A percentile compares a stretch with the other conserved stretches of the same genome.
Conservation (phyloP, 2,329 filamentous ascomycete species). For the Colletotrichum plurivorum region DNA sequence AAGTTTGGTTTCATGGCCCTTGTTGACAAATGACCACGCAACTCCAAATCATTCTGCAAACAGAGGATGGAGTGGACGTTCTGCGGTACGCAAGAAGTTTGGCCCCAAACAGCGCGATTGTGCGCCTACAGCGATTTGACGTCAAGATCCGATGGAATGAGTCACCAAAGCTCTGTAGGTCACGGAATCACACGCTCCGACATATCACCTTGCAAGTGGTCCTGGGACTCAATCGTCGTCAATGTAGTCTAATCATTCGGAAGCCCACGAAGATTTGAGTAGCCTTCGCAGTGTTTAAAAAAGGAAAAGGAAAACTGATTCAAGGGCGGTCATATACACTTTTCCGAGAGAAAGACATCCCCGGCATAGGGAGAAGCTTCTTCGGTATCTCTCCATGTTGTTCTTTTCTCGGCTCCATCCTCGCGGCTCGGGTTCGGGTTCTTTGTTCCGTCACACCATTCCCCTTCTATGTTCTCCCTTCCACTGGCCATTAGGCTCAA, state of each 20-base stretch:
- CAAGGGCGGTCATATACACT: conserved; percentile 49
- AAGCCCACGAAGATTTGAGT: conserved; percentile 30
- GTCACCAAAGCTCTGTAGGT: background rate
- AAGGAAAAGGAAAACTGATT: conserved; percentile 47
- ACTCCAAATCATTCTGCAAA: background rate
- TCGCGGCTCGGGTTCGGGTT: conserved; percentile 26
- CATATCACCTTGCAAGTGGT: background rate
- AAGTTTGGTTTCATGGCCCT: background rate
- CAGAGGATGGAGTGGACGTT: background rate
- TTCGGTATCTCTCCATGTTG: conserved; percentile 39
- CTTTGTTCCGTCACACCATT: conserved; percentile 36
- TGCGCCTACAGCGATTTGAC: too few relatives aligned
- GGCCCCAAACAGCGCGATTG: too few relatives aligned
- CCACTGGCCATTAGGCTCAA: conserved; percentile 2
- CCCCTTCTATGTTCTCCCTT: conserved; percentile 30
- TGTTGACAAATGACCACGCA: background rate
- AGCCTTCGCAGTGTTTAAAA: conserved; percentile 44
- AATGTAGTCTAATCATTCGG: conserved; percentile 38
- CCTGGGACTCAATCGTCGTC: conserved; percentile 12
- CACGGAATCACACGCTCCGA: background rate
- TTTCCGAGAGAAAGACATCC: conserved; percentile 32
- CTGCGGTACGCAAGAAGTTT: background rate
- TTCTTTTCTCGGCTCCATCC: conserved; percentile 19
- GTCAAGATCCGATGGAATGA: too few relatives aligned
- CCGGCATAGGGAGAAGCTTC: conserved; percentile 27